A percentile compares a stretch with the other conserved stretches of the same genome.
Evolutionary conservation across 371 early-diverging fungal species (phyloP).

Genomic region (Fennellomyces sp.): DNA sequence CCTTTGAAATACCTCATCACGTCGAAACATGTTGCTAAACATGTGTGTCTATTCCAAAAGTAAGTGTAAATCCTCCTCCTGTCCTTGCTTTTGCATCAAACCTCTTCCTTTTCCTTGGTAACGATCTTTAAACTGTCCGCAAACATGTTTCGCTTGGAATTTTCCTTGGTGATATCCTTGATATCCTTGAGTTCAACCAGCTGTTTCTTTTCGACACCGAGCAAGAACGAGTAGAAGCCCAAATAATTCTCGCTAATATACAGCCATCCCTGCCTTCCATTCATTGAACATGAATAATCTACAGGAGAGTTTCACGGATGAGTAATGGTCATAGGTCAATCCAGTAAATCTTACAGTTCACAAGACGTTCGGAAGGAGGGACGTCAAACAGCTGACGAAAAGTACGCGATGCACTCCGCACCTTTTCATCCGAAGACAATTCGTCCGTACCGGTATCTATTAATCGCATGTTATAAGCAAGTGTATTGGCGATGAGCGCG

Average conservation of each 20-base stretch:
- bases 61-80: background rate
- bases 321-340: background rate
- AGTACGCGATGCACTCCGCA: constrained; percentile 87
- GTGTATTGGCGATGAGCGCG: too few species aligned
- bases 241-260: constrained; percentile 92
- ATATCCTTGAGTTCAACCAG: constrained; percentile 90
- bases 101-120: constrained; percentile 78
- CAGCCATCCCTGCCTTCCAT: constrained; percentile 94
- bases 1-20: constrained; percentile 70
- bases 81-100: constrained; percentile 24
- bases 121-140: constrained; percentile 85
- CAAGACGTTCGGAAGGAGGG: constrained; percentile 83
- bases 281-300: constrained; percentile 93
- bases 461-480: too few species aligned
- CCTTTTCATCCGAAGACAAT: constrained; percentile 78
- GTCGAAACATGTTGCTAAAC: constrained; percentile 92
- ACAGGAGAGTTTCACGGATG: background rate
- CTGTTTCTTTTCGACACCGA: constrained; percentile 90
- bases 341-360: constrained; percentile 67
- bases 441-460: constrained; percentile 76
- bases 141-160: constrained; percentile 86
- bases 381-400: constrained; percentile 91
- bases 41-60: constrained; percentile 54
- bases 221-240: constrained; percentile 92
- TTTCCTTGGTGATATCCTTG: constrained; percentile 82